Evolutionary conservation across 495 filamentous ascomycete species (phyloP).

Genomic region (Astrocystis sublimbata): DNA sequence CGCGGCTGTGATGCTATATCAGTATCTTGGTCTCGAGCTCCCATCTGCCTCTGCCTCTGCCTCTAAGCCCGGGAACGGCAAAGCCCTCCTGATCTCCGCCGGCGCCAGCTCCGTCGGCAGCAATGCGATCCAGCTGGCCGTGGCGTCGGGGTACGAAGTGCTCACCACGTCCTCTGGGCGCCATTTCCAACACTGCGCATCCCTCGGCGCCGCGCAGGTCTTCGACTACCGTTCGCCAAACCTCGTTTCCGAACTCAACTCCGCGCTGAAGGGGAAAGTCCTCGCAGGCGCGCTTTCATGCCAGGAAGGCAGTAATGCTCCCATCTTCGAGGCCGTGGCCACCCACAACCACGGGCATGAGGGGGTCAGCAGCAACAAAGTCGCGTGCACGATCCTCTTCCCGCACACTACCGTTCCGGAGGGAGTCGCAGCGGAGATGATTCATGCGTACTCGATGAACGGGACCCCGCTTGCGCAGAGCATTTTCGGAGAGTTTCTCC

Average conservation of each 20-base stretch:
- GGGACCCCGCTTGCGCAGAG: constrained; percentile 26
- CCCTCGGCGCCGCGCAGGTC: constrained; percentile 54
- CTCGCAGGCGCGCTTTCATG: constrained; percentile 22
- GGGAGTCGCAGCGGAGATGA: constrained; percentile 29
- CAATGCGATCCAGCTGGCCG: constrained; percentile 64
- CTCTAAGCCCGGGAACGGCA: constrained; percentile 12
- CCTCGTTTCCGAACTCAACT: constrained; percentile 36
- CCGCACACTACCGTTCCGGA: constrained; percentile 19
- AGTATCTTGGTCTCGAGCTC: constrained; percentile 37
- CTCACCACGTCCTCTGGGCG: constrained; percentile 54
- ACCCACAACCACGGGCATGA: no score
- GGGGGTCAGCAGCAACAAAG: constrained; percentile 29
- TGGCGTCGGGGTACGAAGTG: constrained; percentile 60
- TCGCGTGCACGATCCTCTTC: constrained; percentile 28
- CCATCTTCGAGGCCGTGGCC: constrained; percentile 21
- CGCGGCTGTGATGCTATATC: constrained; percentile 47
- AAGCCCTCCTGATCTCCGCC: constrained; percentile 60
- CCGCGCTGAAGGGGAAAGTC: constrained; percentile 28
- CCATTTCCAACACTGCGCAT: constrained; percentile 56
- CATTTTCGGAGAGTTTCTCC: constrained; percentile 25
- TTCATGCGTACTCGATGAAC: constrained; percentile 22
- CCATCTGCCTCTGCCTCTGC: constrained; percentile 6
- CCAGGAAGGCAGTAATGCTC: constrained; percentile 4
- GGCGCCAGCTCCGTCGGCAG: constrained; percentile 61
- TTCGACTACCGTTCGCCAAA: constrained; percentile 55